Evolutionary conservation across 2,329 filamentous ascomycete genomes (phyloP).

Genomic region (Penicillium sp.): DNA sequence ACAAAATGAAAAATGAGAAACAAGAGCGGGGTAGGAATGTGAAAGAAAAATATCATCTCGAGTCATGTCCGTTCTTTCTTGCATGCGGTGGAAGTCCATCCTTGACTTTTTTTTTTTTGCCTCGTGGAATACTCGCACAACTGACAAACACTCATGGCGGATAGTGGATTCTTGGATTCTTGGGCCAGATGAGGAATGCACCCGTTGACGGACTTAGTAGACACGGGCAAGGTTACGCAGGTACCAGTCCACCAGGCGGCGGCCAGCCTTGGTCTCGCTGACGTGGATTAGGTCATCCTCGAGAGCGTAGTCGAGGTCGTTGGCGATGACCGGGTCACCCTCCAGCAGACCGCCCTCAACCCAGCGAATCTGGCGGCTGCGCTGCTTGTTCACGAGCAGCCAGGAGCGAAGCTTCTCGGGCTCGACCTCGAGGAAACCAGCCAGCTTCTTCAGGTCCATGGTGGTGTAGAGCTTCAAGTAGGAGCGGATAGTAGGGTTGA

Average conservation of each 20-base stretch:
- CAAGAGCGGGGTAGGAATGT: slow-evolving; percentile 22
- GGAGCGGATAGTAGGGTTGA: slow-evolving; percentile 93
- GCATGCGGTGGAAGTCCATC: slow-evolving; percentile 23
- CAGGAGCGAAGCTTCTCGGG: slow-evolving; percentile 93
- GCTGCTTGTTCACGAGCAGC: slow-evolving; percentile 97
- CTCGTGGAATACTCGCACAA: slow-evolving; percentile 14
- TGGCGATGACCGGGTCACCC: slow-evolving; percentile 87
- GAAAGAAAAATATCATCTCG: slow-evolving; percentile 30
- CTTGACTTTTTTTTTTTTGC: slow-evolving; percentile 21
- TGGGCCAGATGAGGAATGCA: background rate
- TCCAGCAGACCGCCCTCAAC: slow-evolving; percentile 84
- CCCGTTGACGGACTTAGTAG: slow-evolving; percentile 60
- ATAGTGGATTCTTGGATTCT: background rate
- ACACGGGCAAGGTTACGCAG: slow-evolving; percentile 92
- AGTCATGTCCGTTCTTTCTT: slow-evolving; percentile 29
- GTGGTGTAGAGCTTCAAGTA: slow-evolving; percentile 99
- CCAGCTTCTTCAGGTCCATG: slow-evolving; percentile 98
- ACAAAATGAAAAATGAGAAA: slow-evolving; percentile 21
- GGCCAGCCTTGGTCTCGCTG: slow-evolving; percentile 95
- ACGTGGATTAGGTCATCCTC: slow-evolving; percentile 98
- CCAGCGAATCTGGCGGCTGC: slow-evolving; percentile 94
- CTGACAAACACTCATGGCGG: background rate
- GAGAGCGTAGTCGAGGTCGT: slow-evolving; percentile 95
- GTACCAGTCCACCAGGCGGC: slow-evolving; percentile 98
- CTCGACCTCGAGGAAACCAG: slow-evolving; percentile 93